These are phyloP conservation scores for Aspergillus brasiliensis DNA, from an alignment of 2,329 filamentous ascomycete genomes.

Conservation along the genomic window DNA sequence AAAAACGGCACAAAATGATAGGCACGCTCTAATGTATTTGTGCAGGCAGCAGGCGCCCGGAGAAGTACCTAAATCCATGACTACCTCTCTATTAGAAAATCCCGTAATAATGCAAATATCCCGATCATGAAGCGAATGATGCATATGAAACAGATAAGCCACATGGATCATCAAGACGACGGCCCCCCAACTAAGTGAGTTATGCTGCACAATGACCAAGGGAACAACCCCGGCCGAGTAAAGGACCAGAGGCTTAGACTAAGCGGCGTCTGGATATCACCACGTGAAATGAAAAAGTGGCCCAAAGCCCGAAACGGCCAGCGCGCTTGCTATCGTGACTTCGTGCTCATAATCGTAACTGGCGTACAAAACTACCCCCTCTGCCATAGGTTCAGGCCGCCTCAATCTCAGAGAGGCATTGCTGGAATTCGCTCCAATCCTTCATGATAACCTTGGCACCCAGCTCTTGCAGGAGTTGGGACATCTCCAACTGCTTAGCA, in stretches of 20 bases:
- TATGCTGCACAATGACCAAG: background rate
- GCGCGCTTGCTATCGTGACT: constrained; percentile 37
- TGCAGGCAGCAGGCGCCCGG: constrained; percentile 11
- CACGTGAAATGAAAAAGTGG: constrained; percentile 2
- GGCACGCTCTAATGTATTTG: constrained; percentile 15
- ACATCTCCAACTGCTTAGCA: constrained; percentile 66
- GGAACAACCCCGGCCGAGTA: no score
- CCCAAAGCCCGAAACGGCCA: constrained; percentile 7
- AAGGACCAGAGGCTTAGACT: background rate
- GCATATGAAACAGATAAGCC: constrained; percentile 5
- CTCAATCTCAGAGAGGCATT: constrained; percentile 48
- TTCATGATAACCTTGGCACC: constrained; percentile 65
- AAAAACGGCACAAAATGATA: background rate
- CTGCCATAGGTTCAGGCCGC: constrained; percentile 17
- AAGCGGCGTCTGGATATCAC: background rate
- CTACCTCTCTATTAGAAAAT: constrained; percentile 23
- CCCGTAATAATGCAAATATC: constrained; percentile 20
- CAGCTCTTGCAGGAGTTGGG: constrained; percentile 59
- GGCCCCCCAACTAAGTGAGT: background rate
- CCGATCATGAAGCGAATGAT: constrained; percentile 5
- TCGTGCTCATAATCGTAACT: constrained; percentile 23
- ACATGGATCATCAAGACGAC: background rate
- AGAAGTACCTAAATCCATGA: constrained; percentile 15
- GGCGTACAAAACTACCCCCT: constrained; percentile 11
- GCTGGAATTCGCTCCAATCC: constrained; percentile 50